Percentiles rank a stretch among this genome's conserved stretches.
phyloP scores from a whole-genome alignment of 139 green algal genomes.

The Chlorella sp. region DNA sequence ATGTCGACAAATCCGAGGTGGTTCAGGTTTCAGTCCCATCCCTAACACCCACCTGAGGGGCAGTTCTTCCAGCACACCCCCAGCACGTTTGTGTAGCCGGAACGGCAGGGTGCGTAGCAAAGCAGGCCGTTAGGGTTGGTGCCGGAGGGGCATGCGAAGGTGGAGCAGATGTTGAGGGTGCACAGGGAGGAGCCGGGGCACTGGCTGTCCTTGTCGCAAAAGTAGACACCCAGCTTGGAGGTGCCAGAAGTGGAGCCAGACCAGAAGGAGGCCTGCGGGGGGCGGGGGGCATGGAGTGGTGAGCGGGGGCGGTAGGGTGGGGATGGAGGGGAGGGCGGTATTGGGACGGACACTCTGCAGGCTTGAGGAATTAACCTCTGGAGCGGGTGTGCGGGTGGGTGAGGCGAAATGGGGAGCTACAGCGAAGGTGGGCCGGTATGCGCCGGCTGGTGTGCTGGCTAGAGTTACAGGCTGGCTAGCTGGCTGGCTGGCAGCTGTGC shows the following conservation, averaged over 20 bases:
- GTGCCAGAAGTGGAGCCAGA: neutral
- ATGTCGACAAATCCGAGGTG: no score
- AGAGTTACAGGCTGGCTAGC: no score
- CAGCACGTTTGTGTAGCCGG: neutral
- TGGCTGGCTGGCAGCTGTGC: no score
- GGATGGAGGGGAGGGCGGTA: neutral
- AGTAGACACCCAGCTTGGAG: neutral
- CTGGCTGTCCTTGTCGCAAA: neutral
- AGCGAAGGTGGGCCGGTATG: neutral
- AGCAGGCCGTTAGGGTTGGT: neutral
- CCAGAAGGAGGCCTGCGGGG: neutral
- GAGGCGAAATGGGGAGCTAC: no score
- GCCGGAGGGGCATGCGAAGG: neutral
- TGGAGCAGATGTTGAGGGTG: neutral
- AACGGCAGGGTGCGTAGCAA: neutral
- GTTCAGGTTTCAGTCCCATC: no score
- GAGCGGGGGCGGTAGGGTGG: neutral
- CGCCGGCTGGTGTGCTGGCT: neutral
- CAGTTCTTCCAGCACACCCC: constrained; percentile 9
- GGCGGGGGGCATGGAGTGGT: no score
- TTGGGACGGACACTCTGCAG: neutral
- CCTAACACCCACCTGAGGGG: neutral
- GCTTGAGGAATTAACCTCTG: no score
- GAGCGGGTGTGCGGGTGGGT: neutral
- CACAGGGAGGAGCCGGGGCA: neutral